These are phyloP conservation scores for Pseudogymnoascus sp. DNA, from an alignment of 2,329 filamentous ascomycete genomes.

Conservation along the genomic window DNA sequence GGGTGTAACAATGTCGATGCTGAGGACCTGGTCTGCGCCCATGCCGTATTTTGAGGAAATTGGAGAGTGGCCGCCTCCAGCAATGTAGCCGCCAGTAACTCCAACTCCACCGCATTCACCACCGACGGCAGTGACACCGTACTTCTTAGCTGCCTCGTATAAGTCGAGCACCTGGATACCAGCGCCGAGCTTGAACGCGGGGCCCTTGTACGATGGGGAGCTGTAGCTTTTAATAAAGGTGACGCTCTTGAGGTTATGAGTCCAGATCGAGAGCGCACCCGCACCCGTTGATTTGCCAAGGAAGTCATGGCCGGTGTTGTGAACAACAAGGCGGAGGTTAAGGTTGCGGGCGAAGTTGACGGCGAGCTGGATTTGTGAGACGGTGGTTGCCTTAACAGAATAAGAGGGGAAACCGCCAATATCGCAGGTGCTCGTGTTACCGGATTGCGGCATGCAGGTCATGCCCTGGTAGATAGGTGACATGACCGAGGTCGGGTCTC, in stretches of 20 bases:
- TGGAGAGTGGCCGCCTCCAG: constrained; percentile 52
- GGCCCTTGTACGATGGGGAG: constrained; percentile 26
- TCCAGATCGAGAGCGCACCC: constrained; percentile 41
- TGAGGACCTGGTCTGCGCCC: constrained; percentile 51
- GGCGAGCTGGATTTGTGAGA: constrained; percentile 36
- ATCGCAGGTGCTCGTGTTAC: constrained; percentile 11
- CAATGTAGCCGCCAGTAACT: constrained; percentile 40
- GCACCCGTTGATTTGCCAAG: constrained; percentile 38
- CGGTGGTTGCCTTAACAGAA: constrained; percentile 27
- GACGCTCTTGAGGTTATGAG: constrained; percentile 37
- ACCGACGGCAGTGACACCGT: constrained; percentile 41
- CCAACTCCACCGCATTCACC: constrained; percentile 41
- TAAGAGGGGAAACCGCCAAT: constrained; percentile 19
- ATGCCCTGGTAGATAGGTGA: constrained; percentile 36
- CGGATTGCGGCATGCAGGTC: constrained; percentile 30
- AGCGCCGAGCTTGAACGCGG: constrained; percentile 31
- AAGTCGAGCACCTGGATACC: constrained; percentile 37
- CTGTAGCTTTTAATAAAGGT: constrained; percentile 30
- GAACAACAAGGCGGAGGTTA: constrained; percentile 31
- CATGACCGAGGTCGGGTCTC: constrained; percentile 36
- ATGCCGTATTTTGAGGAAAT: constrained; percentile 47
- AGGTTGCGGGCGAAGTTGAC: constrained; percentile 34
- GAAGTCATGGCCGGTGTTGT: constrained; percentile 40
- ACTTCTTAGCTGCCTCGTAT: constrained; percentile 33
- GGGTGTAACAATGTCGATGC: constrained; percentile 46